Base-by-base conservation (phyloP, 31 red algal species). In the Porphyra umbilicalis region DNA sequence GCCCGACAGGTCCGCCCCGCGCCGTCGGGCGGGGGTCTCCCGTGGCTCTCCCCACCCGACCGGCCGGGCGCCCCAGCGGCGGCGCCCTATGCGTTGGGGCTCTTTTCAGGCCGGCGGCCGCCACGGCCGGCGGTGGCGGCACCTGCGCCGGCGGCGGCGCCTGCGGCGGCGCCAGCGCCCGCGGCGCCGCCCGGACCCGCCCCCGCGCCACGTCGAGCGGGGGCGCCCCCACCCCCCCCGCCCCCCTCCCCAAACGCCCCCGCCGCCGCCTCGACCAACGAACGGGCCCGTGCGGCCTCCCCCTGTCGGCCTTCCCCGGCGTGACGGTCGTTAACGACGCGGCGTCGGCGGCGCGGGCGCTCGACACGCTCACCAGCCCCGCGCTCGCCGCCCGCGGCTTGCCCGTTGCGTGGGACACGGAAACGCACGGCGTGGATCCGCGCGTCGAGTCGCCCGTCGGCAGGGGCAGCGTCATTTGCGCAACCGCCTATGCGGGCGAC, bases 341-440 rank as follows among this genome's bases (percentile, higher is more conserved):
- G 30, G 38, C 38, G 32, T 75, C 86, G n/a, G 92, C 92, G 13
- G 42, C 80, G 16, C 32, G 44, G 10, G 87, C 86, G 30, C 78
- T 94, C 34, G 77, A 39, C 13, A 36, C 33, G n/a, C 84, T 94
- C 16, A 83, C 81, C 25, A 25, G 35, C 32, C 77, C 89, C 32
- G 81, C 87, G 20, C 10, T 35, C 34, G 83, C 83, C 34, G 44
- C 39, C 2, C 16, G 57, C 30, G 57, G 14, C 81, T 75, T 6
- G 0, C 57, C 87, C 33, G 92, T 94, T 35, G 95, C 95, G 10
- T 97, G 95, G 95, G 95, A 97, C 83, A 97, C 95, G 8, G 95
- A 97, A 37, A 97, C 95, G 9, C 84, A 82, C 6, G 89, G 76
- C 34, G 83, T 94, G 34, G 80, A 97, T 68, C 92, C 92, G 0